Evolutionary conservation across 2,329 filamentous ascomycete genomes (phyloP).

Genomic region (Albifimbria verrucaria): DNA sequence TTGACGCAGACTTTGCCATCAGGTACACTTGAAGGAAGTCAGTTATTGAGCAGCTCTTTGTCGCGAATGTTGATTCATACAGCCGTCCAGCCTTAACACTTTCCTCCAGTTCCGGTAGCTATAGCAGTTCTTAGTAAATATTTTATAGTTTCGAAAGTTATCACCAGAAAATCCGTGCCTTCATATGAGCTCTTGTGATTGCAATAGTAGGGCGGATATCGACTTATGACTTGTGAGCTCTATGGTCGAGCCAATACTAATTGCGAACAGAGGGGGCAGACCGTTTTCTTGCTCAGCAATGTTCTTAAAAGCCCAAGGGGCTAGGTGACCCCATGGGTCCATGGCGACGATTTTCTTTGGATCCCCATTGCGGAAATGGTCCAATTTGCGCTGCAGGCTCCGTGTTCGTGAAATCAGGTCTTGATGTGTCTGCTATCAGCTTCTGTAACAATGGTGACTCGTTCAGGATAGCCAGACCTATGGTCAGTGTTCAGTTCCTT

Average conservation of each 20-base stretch:
- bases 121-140: constrained; percentile 6
- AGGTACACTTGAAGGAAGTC: constrained; percentile 39
- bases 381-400: constrained; percentile 89
- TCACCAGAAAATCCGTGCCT: constrained; percentile 34
- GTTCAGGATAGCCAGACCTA: constrained; percentile 39
- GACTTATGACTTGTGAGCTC: constrained; percentile 38
- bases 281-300: constrained; percentile 71
- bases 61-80: constrained; percentile 27
- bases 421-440: constrained; percentile 15
- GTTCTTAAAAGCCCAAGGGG: constrained; percentile 79
- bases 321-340: constrained; percentile 89
- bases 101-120: constrained; percentile 87
- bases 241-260: neutral
- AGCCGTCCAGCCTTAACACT: constrained; percentile 79
- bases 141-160: neutral
- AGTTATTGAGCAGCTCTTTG: constrained; percentile 5
- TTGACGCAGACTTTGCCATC: constrained; percentile 94
- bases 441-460: neutral
- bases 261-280: constrained; percentile 24
- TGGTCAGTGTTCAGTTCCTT: constrained; percentile 84
- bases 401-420: constrained; percentile 68
- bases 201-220: constrained; percentile 90
- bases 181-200: constrained; percentile 92
- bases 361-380: constrained; percentile 88
- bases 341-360: constrained; percentile 95